Evolutionary conservation across 1,284 basidiomycete species (phyloP).

Genomic region (Coniferiporia weirii): DNA sequence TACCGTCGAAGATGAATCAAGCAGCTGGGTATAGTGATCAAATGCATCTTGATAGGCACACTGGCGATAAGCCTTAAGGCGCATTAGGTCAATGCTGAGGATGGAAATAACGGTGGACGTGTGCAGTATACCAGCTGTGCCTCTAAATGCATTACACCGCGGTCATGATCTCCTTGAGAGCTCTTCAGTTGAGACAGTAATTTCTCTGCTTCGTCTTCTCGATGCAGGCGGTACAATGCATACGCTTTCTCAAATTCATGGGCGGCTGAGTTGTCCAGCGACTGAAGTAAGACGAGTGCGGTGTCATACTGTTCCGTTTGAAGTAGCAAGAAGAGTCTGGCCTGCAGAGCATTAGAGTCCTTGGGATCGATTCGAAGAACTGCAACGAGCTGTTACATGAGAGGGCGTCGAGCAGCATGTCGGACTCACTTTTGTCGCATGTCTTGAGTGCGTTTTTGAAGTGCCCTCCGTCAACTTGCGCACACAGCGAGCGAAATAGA

Average conservation of each 20-base stretch:
- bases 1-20: slow-evolving; percentile 71
- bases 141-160: slow-evolving; percentile 73
- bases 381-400: slow-evolving; percentile 27
- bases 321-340: slow-evolving; percentile 77
- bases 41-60: slow-evolving; percentile 69
- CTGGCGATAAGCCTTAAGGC: slow-evolving; percentile 64
- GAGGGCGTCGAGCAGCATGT: not conserved
- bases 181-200: slow-evolving; percentile 48
- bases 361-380: slow-evolving; percentile 66
- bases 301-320: slow-evolving; percentile 74
- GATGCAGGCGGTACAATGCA: slow-evolving; percentile 74
- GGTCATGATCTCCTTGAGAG: slow-evolving; percentile 35
- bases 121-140: slow-evolving; percentile 67
- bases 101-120: slow-evolving; percentile 4
- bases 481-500: slow-evolving; percentile 72
- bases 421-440: slow-evolving; percentile 75
- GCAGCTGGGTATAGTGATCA: slow-evolving; percentile 71
- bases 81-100: slow-evolving; percentile 11
- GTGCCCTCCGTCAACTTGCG: slow-evolving; percentile 81
- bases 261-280: slow-evolving; percentile 25
- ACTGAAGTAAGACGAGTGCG: slow-evolving; percentile 46
- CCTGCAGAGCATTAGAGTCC: slow-evolving; percentile 68
- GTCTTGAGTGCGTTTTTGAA: slow-evolving; percentile 80
- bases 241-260: slow-evolving; percentile 73
- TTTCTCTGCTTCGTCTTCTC: slow-evolving; percentile 58